These are phyloP conservation scores for Nitzschia sp. DNA, from an alignment of 108 stramenopile genomes.

Conservation along the genomic window DNA sequence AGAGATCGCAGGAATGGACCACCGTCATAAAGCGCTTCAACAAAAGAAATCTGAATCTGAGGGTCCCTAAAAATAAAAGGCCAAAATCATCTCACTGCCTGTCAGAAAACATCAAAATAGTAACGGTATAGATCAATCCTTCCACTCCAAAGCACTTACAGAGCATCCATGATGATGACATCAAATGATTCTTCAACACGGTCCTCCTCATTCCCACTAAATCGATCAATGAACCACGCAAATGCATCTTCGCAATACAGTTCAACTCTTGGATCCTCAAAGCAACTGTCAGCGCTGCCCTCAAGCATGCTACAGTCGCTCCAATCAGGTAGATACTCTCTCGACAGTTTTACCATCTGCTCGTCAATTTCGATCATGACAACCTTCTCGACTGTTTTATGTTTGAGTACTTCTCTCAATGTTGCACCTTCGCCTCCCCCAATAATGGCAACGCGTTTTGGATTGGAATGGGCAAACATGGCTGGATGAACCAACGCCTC, in stretches of 20 bases:
- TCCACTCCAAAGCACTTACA: slow-evolving; percentile 40
- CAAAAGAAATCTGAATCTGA: slow-evolving; percentile 43
- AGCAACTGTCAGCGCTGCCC: slow-evolving; percentile 54
- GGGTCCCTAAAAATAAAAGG: slow-evolving; percentile 39
- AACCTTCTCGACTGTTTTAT: slow-evolving; percentile 67
- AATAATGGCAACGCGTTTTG: slow-evolving; percentile 88
- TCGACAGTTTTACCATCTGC: slow-evolving; percentile 51
- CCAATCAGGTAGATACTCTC: slow-evolving; percentile 68
- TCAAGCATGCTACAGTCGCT: slow-evolving; percentile 69
- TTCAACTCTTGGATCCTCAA: slow-evolving; percentile 67
- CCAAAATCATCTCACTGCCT: too few species aligned
- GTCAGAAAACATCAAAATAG: neutral
- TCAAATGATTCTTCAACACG: slow-evolving; percentile 42
- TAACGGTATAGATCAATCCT: too few species aligned
- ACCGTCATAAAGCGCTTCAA: slow-evolving; percentile 30
- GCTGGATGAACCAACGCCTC: slow-evolving; percentile 94
- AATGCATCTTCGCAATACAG: slow-evolving; percentile 62
- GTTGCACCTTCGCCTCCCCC: slow-evolving; percentile 95
- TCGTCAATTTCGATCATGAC: slow-evolving; percentile 85
- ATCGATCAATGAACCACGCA: slow-evolving; percentile 71
- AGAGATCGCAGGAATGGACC: slow-evolving; percentile 28
- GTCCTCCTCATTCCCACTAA: slow-evolving; percentile 12
- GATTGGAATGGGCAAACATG: slow-evolving; percentile 85
- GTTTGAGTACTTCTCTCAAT: slow-evolving; percentile 89
- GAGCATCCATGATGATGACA: slow-evolving; percentile 85